Conservation (phyloP, 495 filamentous ascomycete genomes). For the Neurospora terricola region DNA sequence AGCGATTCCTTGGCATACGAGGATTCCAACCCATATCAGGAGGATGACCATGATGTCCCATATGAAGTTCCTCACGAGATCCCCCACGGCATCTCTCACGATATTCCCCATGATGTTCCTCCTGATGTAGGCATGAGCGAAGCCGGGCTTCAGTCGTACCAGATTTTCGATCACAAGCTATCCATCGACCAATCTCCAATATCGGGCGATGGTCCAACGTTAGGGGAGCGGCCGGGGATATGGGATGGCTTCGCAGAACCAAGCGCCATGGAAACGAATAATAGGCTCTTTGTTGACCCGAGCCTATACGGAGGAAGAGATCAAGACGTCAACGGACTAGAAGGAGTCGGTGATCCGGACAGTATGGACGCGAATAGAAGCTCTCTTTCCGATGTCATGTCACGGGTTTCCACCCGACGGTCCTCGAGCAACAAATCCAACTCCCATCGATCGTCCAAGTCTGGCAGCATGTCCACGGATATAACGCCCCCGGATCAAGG, state of each 20-base stretch:
- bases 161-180: constrained; percentile 5
- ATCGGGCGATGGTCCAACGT: not conserved
- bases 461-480: constrained; percentile 12
- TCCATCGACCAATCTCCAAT: constrained; percentile 2
- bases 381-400: constrained; percentile 6
- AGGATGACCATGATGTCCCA: constrained; percentile 9
- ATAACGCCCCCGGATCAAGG: constrained; percentile 17
- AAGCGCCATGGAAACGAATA: constrained; percentile 6
- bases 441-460: constrained; percentile 13
- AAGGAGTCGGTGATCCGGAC: constrained; percentile 1
- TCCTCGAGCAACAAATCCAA: constrained; percentile 16
- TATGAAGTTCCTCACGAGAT: not conserved
- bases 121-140: not conserved
- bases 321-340: not conserved
- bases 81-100: not conserved
- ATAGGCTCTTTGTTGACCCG: constrained; percentile 18
- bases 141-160: constrained; percentile 7
- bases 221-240: not conserved
- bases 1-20: constrained; percentile 17
- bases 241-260: constrained; percentile 13
- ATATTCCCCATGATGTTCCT: not conserved
- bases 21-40: constrained; percentile 15
- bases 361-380: constrained; percentile 14
- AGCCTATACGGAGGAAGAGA: constrained; percentile 12
- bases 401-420: constrained; percentile 13